A percentile compares a stretch with the other conserved stretches of the same genome.
Conservation (phyloP, 805 yeast species). For the Saturnispora serradocipensis region DNA sequence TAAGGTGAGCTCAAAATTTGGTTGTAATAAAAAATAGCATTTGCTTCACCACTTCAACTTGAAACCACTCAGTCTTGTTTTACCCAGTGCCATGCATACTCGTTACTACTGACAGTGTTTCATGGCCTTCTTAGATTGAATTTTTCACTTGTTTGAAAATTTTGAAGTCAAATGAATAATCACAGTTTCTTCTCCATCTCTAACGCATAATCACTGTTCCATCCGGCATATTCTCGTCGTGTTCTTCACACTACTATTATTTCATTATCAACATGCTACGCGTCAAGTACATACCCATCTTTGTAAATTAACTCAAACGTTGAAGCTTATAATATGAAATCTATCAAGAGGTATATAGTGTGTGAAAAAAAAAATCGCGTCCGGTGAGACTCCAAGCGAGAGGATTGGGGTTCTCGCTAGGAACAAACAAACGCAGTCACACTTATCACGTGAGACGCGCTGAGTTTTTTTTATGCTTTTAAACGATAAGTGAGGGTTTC, state of each 20-base stretch:
- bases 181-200: background rate
- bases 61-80: too few relatives aligned
- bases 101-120: too few relatives aligned
- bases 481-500: background rate
- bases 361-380: background rate
- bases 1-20: too few relatives aligned
- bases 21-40: too few relatives aligned
- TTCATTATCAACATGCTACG: background rate
- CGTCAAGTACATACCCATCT: constrained; percentile 6
- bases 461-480: too few relatives aligned
- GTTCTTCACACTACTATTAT: background rate
- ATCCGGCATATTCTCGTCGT: background rate
- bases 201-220: background rate
- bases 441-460: background rate
- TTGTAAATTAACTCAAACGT: constrained; percentile 1
- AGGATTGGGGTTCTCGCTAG: background rate
- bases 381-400: background rate
- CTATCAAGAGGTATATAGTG: background rate
- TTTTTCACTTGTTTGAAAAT: too few relatives aligned
- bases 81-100: too few relatives aligned
- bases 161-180: too few relatives aligned
- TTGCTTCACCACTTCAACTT: too few relatives aligned
- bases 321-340: background rate
- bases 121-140: too few relatives aligned
- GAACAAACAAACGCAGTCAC: constrained; percentile 6